Evolutionary conservation across 2,329 filamentous ascomycete species (phyloP).

Genomic region (Annulohypoxylon truncatum): DNA sequence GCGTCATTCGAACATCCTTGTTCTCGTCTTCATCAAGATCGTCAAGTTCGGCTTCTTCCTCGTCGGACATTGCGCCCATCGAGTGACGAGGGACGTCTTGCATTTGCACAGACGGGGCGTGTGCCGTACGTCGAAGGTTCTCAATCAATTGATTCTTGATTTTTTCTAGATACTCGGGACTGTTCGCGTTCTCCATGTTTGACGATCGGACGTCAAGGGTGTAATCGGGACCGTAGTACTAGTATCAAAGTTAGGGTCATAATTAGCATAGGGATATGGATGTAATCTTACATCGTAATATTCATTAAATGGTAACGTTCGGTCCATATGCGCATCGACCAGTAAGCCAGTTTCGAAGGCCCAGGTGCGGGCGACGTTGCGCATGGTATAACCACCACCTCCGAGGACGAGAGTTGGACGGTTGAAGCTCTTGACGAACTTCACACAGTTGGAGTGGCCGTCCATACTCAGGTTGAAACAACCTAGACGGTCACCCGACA

Average conservation of each 20-base stretch:
- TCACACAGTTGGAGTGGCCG: constrained; percentile 93
- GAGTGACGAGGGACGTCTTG: constrained; percentile 76
- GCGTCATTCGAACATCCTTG: constrained; percentile 83
- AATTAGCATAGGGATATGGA: constrained; percentile 53
- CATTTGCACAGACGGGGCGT: constrained; percentile 91
- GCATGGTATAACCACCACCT: constrained; percentile 95
- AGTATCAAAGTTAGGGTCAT: constrained; percentile 53
- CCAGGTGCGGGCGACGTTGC: constrained; percentile 97
- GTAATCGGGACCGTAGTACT: constrained; percentile 93
- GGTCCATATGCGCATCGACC: constrained; percentile 82
- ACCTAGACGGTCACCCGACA: constrained; percentile 92
- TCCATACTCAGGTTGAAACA: constrained; percentile 98
- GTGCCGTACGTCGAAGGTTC: constrained; percentile 86
- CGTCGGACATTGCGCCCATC: constrained; percentile 71
- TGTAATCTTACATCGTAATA: constrained; percentile 78
- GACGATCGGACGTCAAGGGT: constrained; percentile 89
- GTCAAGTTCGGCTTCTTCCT: constrained; percentile 73
- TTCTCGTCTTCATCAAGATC: constrained; percentile 86
- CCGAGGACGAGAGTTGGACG: constrained; percentile 92
- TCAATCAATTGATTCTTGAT: constrained; percentile 85
- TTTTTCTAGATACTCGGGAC: constrained; percentile 81
- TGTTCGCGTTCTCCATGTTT: constrained; percentile 92
- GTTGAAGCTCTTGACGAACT: constrained; percentile 86
- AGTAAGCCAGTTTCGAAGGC: constrained; percentile 94
- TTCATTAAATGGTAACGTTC: constrained; percentile 93